A percentile compares a stretch with the other conserved stretches of the same genome.
Conservation (phyloP, 2,329 filamentous ascomycete species). For the Bertia moriformis region DNA sequence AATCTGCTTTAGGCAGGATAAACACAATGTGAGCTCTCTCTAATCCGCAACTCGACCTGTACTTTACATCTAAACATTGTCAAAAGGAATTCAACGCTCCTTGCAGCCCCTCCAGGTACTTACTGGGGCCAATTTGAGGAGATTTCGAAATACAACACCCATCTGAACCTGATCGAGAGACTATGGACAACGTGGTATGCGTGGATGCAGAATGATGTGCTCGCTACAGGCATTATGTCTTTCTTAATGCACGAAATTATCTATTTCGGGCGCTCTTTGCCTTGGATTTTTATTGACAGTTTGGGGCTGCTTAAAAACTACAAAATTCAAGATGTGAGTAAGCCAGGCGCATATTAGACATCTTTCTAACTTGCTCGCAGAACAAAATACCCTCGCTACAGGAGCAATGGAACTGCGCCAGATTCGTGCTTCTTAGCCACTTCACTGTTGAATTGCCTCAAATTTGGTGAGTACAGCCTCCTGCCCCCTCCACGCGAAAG, state of each 20-base stretch:
- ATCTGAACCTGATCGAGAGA: neutral
- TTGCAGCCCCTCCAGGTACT: neutral
- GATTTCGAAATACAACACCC: neutral
- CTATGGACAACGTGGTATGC: constrained; percentile 45
- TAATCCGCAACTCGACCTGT: no score
- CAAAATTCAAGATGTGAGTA: constrained; percentile 55
- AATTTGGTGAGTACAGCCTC: constrained; percentile 38
- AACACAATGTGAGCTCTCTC: no score
- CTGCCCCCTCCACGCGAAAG: no score
- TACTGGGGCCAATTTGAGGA: constrained; percentile 1
- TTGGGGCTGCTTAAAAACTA: constrained; percentile 55
- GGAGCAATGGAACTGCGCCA: constrained; percentile 61
- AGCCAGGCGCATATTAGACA: neutral
- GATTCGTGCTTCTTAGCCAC: constrained; percentile 57
- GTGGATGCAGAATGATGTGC: constrained; percentile 64
- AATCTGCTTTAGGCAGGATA: no score
- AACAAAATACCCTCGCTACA: constrained; percentile 50
- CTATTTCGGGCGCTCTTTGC: constrained; percentile 56
- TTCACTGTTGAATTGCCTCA: constrained; percentile 66
- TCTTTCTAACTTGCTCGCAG: neutral
- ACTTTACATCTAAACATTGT: no score
- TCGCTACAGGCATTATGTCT: constrained; percentile 65
- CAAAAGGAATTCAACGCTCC: constrained; percentile 1
- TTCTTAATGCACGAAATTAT: constrained; percentile 62
- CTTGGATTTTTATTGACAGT: constrained; percentile 59